Base-by-base conservation (phyloP, 768 basidiomycete genomes). In the Basidioascus undulatus region DNA sequence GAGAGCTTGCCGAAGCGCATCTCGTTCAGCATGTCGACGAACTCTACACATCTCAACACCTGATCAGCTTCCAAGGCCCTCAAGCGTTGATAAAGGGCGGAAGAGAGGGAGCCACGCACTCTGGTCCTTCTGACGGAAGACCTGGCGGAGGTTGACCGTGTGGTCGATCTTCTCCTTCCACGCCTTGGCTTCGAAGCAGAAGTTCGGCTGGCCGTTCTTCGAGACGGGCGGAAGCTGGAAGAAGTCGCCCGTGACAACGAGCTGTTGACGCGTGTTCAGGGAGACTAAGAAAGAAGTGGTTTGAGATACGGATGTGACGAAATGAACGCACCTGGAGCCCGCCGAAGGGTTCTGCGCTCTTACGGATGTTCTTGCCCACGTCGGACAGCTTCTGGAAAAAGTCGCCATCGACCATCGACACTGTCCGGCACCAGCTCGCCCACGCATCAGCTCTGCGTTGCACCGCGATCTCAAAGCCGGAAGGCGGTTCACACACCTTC, bases 21-120 rank as follows among this genome's bases (percentile, higher is more conserved):
- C 57, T 96, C 86, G 54, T 94, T 98, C 38, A 96, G 64, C 84
- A 96, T 96, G 56, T 81, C 67, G 38, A 98, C 70, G 53, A 98
- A 94, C 39, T 72, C 84, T 84, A 54, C 26, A 33, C 8, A 35
- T 40, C 31, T 24, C 18, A 30, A n/a, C 38, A 15, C 43, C 34
- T 30, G 11, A 18, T 47, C 25, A 26, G 34, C 5, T 31, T 9
- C 28, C 47, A 23, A 26, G 18, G 45, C 31, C 20, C 31, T 45
- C n/a, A 43, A 35, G 39, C 15, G 7, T 38, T n/a, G n/a, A n/a
- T n/a, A n/a, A n/a, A n/a, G 32, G 27, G 39, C 34, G 26, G 32
- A 15, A 39, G 24, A 16, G 31, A 42, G 8, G 25, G 7, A 40
- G 6, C 1, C 4, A 56, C 69, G 39, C 46, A 83, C 86, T 72